Base-by-base conservation (phyloP, 768 basidiomycete genomes). In the Rickenella mellea region DNA sequence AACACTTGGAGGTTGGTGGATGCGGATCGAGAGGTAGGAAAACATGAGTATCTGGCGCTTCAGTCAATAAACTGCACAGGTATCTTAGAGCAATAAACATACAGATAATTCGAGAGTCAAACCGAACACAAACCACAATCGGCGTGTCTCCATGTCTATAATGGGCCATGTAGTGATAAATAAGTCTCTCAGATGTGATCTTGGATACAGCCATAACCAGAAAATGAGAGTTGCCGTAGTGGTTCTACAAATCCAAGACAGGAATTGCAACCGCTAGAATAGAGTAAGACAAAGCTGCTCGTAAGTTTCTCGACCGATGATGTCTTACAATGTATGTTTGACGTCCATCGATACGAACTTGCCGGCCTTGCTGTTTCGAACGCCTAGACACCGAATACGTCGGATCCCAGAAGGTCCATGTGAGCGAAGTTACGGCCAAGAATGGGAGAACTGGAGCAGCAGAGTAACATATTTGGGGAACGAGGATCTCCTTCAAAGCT, bases 361-460 rank as follows among this genome's bases (percentile, higher is more conserved):
- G 73, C 15, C 84, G 74, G 2, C 86, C 83, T 64, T 88, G 84
- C 30, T 73, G 63, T 50, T 74, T 71, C 10, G 80, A 77, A 49
- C 64, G 70, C 48, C 70, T 70, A 41, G 74, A 63, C 8, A 72
- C 65, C 19, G 71, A 61, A 58, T 89, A 90, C 15, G 83, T 84
- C 10, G 88, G 90, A 55, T 94, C 80, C 91, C 91, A 94, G 1
- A 71, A 76, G 1, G 78, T 78, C 82, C 90, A 93, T 5, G 82
- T 53, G 12, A 91, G 54, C 15, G 89, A 89, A 12, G 75, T 9
- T 1, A 79, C 32, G 22, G 67, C 61, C 15, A 84, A 32, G 3
- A 67, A 22, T 2, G 84, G 78, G 39, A 82, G 62, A 4, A 56
- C 47, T 8, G 72, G 53, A 6, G 50, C 44, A 9, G 65, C 48